phyloP scores from a whole-genome alignment of 2,329 filamentous ascomycete species.

The Colletotrichum acutatum region DNA sequence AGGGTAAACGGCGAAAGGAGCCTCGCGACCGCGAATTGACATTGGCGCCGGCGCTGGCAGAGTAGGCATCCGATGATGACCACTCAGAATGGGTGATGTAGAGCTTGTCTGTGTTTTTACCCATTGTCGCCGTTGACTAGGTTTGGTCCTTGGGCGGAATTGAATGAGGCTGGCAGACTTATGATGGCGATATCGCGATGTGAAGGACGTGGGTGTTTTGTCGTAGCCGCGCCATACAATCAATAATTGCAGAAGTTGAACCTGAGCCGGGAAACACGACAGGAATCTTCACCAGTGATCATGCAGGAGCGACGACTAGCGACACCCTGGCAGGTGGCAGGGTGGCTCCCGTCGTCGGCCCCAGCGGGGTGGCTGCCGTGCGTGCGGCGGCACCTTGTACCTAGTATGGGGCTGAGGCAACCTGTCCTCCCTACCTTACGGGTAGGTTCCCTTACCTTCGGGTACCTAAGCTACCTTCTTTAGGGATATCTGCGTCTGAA shows the following conservation, averaged over 20 bases:
- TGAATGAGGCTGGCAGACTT: constrained; percentile 2
- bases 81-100: constrained; percentile 97
- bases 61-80: constrained; percentile 90
- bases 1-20: constrained; percentile 89
- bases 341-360: not conserved
- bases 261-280: not conserved
- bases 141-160: not conserved
- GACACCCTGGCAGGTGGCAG: not conserved
- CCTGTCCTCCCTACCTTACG: not conserved
- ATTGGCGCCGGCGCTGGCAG: constrained; percentile 79
- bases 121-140: constrained; percentile 46
- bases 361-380: constrained; percentile 12
- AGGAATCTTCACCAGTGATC: not conserved
- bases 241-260: not conserved
- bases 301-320: not conserved
- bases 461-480: not conserved
- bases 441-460: not conserved
- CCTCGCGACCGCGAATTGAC: constrained; percentile 66
- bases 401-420: not conserved
- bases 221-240: not conserved
- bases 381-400: not conserved
- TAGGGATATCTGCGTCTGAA: not conserved
- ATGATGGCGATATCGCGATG: not conserved
- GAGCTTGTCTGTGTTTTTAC: constrained; percentile 60
- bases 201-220: not conserved